Percentiles rank a stretch among this genome's conserved stretches.
Evolutionary conservation across 768 basidiomycete genomes (phyloP).

Genomic region (Amanita polypyramis): DNA sequence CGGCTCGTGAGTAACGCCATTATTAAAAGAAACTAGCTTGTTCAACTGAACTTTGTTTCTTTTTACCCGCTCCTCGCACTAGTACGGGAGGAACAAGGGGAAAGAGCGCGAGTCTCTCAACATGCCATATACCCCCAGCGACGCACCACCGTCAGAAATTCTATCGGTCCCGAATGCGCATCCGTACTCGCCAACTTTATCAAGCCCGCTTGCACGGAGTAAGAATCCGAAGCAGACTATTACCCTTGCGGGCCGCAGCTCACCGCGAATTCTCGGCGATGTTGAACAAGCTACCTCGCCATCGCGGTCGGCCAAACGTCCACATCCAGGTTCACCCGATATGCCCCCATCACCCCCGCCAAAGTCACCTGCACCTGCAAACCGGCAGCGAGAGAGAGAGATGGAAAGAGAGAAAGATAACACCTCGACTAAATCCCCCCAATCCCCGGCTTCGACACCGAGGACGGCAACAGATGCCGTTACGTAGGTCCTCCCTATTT

Average conservation of each 20-base stretch:
- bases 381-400: constrained; percentile 5
- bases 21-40: background rate
- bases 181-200: constrained; percentile 13
- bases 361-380: constrained; percentile 1
- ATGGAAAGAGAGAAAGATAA: background rate
- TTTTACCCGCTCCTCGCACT: constrained; percentile 1
- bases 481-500: constrained; percentile 34
- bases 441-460: constrained; percentile 14
- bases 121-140: constrained; percentile 20
- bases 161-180: constrained; percentile 23
- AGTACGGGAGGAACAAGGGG: constrained; percentile 51
- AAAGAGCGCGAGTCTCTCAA: constrained; percentile 37
- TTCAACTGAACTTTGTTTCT: background rate
- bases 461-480: constrained; percentile 36
- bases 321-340: constrained; percentile 4
- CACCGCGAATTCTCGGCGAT: constrained; percentile 15
- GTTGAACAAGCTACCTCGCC: constrained; percentile 14
- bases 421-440: background rate
- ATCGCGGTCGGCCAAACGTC: constrained; percentile 11
- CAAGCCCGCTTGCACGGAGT: constrained; percentile 16
- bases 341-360: constrained; percentile 6
- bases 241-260: constrained; percentile 16
- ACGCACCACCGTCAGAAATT: constrained; percentile 25
- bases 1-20: constrained; percentile 32
- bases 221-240: constrained; percentile 11